Percentiles rank a stretch among this genome's conserved stretches.
Conservation (phyloP, 805 yeast species). For the Myxozyma lipomycoides region DNA sequence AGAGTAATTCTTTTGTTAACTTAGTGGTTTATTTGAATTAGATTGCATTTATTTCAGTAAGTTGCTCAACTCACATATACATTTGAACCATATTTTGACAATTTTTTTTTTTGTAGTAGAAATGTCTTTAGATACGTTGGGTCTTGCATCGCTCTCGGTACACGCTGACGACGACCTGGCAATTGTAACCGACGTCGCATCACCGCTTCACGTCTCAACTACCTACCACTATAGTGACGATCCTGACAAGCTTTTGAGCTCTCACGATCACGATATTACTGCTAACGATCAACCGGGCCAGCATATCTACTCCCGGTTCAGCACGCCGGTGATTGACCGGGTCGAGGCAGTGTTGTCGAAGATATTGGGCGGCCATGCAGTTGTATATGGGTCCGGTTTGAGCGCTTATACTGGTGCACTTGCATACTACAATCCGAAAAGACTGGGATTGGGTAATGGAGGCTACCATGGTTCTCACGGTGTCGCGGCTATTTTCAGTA, state of each 20-base stretch:
- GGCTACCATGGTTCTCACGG: constrained; percentile 86
- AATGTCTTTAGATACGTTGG: no score
- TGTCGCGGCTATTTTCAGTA: constrained; percentile 56
- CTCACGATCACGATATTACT: constrained; percentile 29
- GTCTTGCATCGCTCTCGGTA: constrained; percentile 39
- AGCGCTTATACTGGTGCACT: constrained; percentile 76
- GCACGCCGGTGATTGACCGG: constrained; percentile 68
- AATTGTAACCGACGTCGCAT: constrained; percentile 43
- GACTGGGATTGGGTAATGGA: constrained; percentile 60
- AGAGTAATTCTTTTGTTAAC: no score
- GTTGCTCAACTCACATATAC: no score
- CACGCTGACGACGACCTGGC: constrained; percentile 65
- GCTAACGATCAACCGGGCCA: constrained; percentile 31
- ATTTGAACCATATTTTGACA: background rate
- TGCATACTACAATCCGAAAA: constrained; percentile 66
- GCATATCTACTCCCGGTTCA: constrained; percentile 66
- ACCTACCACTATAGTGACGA: constrained; percentile 65
- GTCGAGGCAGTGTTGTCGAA: constrained; percentile 62
- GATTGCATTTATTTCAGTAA: no score
- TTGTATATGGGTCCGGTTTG: constrained; percentile 73
- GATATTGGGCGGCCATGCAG: constrained; percentile 60
- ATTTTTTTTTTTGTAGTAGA: no score
- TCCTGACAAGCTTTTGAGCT: constrained; percentile 52
- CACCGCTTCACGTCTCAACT: constrained; percentile 79
- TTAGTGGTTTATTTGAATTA: no score